phyloP scores from a whole-genome alignment of 306 rosid species.

The Trifolium subterraneum region DNA sequence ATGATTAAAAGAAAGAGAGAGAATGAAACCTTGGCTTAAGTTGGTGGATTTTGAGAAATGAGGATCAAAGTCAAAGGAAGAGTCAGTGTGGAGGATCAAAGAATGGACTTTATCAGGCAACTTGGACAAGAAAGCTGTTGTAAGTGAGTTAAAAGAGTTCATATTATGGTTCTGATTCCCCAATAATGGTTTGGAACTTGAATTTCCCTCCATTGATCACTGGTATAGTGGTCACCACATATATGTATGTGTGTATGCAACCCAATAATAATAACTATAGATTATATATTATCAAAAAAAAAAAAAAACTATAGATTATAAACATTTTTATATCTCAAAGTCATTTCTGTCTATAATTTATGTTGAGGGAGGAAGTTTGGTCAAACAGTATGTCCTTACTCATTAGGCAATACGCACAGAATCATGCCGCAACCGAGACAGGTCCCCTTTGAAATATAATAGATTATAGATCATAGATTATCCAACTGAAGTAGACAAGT shows the following conservation, averaged over 20 bases:
- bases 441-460: neutral
- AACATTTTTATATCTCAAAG: neutral
- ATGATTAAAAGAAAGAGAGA: neutral
- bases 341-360: neutral
- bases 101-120: conserved; percentile 62
- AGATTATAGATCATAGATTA: neutral
- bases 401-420: conserved; percentile 1
- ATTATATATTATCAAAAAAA: too few relatives aligned
- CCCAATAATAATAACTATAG: neutral
- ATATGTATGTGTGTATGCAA: neutral
- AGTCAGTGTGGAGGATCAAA: conserved; percentile 51
- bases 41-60: conserved; percentile 47
- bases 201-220: conserved; percentile 18
- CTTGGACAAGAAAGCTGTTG: conserved; percentile 52
- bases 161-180: conserved; percentile 28
- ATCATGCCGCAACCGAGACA: neutral
- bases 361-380: neutral
- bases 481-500: neutral
- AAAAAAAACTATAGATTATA: too few relatives aligned
- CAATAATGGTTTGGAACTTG: neutral
- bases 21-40: conserved; percentile 58
- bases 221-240: neutral
- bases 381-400: neutral
- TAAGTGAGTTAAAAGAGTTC: conserved; percentile 47
- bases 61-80: conserved; percentile 48